A percentile compares a stretch with the other conserved stretches of the same genome.
Evolutionary conservation across 495 filamentous ascomycete genomes (phyloP).

Genomic region (Xylaria scruposa): DNA sequence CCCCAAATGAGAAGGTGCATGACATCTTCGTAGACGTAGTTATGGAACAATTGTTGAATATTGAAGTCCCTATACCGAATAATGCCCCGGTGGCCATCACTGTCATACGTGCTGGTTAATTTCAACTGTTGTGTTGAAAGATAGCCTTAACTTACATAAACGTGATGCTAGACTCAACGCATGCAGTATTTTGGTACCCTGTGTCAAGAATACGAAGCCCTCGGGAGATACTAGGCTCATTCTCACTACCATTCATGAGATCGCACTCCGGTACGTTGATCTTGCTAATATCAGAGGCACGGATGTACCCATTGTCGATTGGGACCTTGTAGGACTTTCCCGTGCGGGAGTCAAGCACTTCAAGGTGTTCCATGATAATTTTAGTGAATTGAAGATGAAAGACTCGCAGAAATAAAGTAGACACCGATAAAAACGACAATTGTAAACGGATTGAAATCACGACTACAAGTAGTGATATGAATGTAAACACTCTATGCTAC

Average conservation of each 20-base stretch:
- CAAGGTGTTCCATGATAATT: conserved; percentile 33
- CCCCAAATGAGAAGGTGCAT: conserved; percentile 57
- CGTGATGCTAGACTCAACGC: conserved; percentile 52
- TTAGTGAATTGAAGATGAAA: neutral
- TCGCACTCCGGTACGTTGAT: conserved; percentile 40
- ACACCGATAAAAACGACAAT: neutral
- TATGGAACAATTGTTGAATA: conserved; percentile 50
- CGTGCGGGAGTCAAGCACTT: conserved; percentile 39
- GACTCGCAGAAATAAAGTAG: neutral
- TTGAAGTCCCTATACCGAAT: conserved; percentile 49
- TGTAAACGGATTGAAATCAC: neutral
- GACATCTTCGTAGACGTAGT: conserved; percentile 50
- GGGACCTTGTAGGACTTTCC: conserved; percentile 39
- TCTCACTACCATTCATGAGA: neutral
- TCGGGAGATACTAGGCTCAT: neutral
- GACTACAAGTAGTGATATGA: conserved; percentile 1
- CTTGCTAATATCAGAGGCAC: conserved; percentile 51
- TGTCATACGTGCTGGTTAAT: conserved; percentile 13
- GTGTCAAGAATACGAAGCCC: conserved; percentile 58
- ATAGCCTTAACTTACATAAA: conserved; percentile 42
- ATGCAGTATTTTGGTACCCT: conserved; percentile 59
- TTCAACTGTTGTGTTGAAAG: neutral
- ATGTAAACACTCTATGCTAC: neutral
- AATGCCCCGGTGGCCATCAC: conserved; percentile 40
- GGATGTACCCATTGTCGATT: conserved; percentile 49